phyloP scores from a whole-genome alignment of 257 asterid genomes.

The Voacanga thouarsii region DNA sequence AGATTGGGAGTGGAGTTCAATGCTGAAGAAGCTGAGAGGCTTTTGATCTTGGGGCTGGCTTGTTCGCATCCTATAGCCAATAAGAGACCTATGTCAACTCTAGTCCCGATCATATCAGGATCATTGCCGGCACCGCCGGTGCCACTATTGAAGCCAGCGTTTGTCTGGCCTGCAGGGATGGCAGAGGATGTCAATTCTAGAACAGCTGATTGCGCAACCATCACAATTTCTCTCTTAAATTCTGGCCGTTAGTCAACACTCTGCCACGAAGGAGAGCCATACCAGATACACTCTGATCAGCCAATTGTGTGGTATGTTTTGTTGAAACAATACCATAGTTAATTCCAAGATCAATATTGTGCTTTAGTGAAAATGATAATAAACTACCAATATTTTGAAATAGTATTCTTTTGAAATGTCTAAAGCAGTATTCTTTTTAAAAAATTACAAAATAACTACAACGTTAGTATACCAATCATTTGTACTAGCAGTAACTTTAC shows the following conservation, averaged over 20 bases:
- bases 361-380: no score
- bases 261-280: constrained; percentile 46
- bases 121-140: constrained; percentile 53
- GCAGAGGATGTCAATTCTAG: constrained; percentile 36
- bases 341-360: no score
- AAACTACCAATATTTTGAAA: no score
- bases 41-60: constrained; percentile 68
- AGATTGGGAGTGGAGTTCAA: constrained; percentile 46
- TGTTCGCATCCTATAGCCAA: constrained; percentile 70
- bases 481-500: no score
- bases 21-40: constrained; percentile 59
- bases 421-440: no score
- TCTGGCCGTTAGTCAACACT: constrained; percentile 58
- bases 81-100: constrained; percentile 63
- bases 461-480: no score
- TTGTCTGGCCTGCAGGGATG: constrained; percentile 65
- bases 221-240: constrained; percentile 38
- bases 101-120: constrained; percentile 63
- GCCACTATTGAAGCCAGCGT: constrained; percentile 82
- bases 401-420: no score
- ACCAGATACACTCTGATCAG: neutral
- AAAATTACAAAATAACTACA: no score
- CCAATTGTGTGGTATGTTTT: neutral
- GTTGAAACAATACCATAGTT: neutral
- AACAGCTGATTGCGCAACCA: constrained; percentile 23